Evolutionary conservation across 1,139 yeast genomes (phyloP), one percentile per base, ranked within the genome.

Genomic region (Saccharomyces pastorianus): DNA sequence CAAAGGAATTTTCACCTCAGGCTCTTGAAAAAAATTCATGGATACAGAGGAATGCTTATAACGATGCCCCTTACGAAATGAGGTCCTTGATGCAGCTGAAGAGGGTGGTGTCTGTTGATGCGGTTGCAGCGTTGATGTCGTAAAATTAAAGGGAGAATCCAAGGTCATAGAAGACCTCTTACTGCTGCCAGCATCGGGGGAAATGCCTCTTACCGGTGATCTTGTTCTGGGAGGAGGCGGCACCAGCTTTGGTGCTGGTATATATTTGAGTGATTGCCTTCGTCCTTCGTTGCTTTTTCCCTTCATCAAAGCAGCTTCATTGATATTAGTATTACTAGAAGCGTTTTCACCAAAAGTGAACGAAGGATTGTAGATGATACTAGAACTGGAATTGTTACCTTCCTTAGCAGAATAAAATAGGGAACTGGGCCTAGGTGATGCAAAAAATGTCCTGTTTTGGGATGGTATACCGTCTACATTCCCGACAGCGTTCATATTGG

Each of bases 31-130:
- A 67, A 91, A 80, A 68, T 93, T 93, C 93, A 93, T 87, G 3
- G 96, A 88, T 5, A 93, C 96, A n/a, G 97, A 89, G 5, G 97
- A 89, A 59, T 93, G 98, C 68, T 93, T 93, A 67, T 93, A 93
- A 63, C 91, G 81, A 71, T 93, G 99, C 9, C 99, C 98, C 60
- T 91, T 84, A 75, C 99, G 84, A 64, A 88, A 95, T 0, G 88
- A 83, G 0, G 91, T 80, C 73, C 98, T 82, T 61, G 87, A 91
- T 0, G 87, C 81, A 0, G 88, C 81, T 56, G 58, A 52, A 25
- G 57, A 56, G 46, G 58, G 65, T 23, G 58, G 55, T 11, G 49
- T 49, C 38, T 51, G 55, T 34, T 51, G 51, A 25, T 28, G 42
- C n/a, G 50, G 46, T 26, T 48, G 52, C 23, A 53, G 55, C 46